Conservation (phyloP, 192 early-diverging fungal species). For the Fimicolochytrium jonesii region DNA sequence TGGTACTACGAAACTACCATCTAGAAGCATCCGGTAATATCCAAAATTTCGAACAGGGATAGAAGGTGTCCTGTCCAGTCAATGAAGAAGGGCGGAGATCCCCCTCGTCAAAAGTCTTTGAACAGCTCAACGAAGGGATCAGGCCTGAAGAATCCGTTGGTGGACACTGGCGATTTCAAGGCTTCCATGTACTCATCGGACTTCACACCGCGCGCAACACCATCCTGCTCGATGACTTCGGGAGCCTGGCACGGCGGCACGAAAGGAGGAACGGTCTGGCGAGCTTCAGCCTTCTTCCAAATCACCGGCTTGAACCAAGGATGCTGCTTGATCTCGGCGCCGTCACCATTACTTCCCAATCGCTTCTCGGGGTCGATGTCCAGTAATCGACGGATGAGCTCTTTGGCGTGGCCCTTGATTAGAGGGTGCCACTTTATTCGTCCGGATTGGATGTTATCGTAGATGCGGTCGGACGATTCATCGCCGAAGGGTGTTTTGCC, state of each 20-base stretch:
- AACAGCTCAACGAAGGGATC: slow-evolving; percentile 30
- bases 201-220: slow-evolving; percentile 23
- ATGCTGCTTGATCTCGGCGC: slow-evolving; percentile 60
- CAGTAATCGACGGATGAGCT: slow-evolving; percentile 30
- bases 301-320: slow-evolving; percentile 63
- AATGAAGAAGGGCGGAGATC: too few species aligned
- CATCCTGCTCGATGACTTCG: slow-evolving; percentile 39
- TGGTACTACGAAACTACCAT: too few species aligned
- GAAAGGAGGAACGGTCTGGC: slow-evolving; percentile 40
- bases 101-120: slow-evolving; percentile 36
- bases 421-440: slow-evolving; percentile 44
- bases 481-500: slow-evolving; percentile 79
- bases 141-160: slow-evolving; percentile 3
- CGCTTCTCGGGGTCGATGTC: slow-evolving; percentile 38
- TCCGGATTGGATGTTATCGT: slow-evolving; percentile 46
- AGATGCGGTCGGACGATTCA: slow-evolving; percentile 57
- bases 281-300: slow-evolving; percentile 48
- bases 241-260: slow-evolving; percentile 40
- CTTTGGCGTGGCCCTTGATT: slow-evolving; percentile 35
- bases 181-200: slow-evolving; percentile 34
- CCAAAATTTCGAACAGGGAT: too few species aligned
- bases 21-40: too few species aligned
- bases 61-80: too few species aligned
- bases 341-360: slow-evolving; percentile 31
- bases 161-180: slow-evolving; percentile 15